Percentiles rank a stretch among this genome's conserved stretches.
Evolutionary conservation across 371 early-diverging fungal species (phyloP).

Genomic region (Lichtheimia ornata): DNA sequence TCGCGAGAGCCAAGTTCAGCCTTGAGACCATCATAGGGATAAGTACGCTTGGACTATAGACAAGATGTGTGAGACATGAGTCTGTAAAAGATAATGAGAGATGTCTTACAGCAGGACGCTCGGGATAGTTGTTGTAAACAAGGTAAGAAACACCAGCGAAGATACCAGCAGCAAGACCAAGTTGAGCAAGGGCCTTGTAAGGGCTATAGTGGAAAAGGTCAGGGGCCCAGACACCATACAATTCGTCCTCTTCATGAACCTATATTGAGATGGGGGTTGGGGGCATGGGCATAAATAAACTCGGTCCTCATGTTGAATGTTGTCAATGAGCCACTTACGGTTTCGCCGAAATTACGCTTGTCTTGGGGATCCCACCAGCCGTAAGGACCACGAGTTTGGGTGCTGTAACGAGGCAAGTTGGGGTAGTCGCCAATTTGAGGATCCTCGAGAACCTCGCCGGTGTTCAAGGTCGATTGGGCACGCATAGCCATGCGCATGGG

Average conservation of each 20-base stretch:
- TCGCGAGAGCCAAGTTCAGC: constrained; percentile 52
- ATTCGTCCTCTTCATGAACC: constrained; percentile 67
- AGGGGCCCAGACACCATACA: constrained; percentile 65
- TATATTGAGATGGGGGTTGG: constrained; percentile 21
- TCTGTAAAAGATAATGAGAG: no score
- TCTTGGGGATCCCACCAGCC: constrained; percentile 68
- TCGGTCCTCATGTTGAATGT: not conserved
- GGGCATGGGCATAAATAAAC: no score
- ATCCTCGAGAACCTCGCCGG: constrained; percentile 49
- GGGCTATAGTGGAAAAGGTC: constrained; percentile 63
- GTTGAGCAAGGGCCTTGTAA: constrained; percentile 53
- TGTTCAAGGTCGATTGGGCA: constrained; percentile 51
- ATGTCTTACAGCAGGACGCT: constrained; percentile 43
- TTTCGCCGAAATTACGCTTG: constrained; percentile 67
- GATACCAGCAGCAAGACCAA: constrained; percentile 37
- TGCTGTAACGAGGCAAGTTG: constrained; percentile 63
- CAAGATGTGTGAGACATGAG: no score
- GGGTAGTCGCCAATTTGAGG: constrained; percentile 71
- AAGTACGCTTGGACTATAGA: constrained; percentile 42
- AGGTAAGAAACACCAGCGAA: constrained; percentile 47
- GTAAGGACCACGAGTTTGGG: constrained; percentile 56
- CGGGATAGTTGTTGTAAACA: constrained; percentile 47
- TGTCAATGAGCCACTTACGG: constrained; percentile 33
- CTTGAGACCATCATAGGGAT: constrained; percentile 52
- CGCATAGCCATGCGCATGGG: constrained; percentile 35